Conservation (phyloP, 257 asterid genomes). For the Nicotiana paniculata region DNA sequence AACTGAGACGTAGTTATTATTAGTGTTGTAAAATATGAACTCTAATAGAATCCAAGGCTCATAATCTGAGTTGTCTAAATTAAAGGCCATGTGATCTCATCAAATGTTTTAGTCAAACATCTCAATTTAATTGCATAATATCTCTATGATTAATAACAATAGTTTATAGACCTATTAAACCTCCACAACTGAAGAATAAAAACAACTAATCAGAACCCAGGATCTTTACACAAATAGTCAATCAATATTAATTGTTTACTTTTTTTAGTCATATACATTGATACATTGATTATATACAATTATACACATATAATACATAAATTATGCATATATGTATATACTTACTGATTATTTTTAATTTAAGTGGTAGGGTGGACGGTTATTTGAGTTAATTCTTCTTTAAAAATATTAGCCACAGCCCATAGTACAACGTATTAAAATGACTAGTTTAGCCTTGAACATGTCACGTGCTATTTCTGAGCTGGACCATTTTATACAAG, state of each 20-base stretch:
- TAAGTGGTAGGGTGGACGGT: too few species aligned
- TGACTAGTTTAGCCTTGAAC: neutral
- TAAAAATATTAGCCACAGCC: too few species aligned
- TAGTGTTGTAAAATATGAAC: neutral
- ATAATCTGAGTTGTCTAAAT: neutral
- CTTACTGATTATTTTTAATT: too few species aligned
- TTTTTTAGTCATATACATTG: too few species aligned
- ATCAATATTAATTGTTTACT: too few species aligned
- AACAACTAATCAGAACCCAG: neutral
- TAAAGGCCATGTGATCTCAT: neutral
- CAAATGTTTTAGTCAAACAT: neutral
- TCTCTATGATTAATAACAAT: slow-evolving; percentile 10
- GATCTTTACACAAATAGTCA: too few species aligned
- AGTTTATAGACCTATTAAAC: neutral
- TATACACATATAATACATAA: too few species aligned
- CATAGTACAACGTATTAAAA: neutral
- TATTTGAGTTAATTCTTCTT: too few species aligned
- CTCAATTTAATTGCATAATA: neutral
- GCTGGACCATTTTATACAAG: neutral
- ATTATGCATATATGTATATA: too few species aligned
- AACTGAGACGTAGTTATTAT: neutral
- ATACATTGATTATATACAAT: too few species aligned
- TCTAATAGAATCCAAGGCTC: neutral
- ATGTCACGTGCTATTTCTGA: slow-evolving; percentile 17
- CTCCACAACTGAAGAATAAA: neutral